These are phyloP conservation scores for Moniliella sp. DNA, from an alignment of 1,284 basidiomycete species.

Conservation along the genomic window DNA sequence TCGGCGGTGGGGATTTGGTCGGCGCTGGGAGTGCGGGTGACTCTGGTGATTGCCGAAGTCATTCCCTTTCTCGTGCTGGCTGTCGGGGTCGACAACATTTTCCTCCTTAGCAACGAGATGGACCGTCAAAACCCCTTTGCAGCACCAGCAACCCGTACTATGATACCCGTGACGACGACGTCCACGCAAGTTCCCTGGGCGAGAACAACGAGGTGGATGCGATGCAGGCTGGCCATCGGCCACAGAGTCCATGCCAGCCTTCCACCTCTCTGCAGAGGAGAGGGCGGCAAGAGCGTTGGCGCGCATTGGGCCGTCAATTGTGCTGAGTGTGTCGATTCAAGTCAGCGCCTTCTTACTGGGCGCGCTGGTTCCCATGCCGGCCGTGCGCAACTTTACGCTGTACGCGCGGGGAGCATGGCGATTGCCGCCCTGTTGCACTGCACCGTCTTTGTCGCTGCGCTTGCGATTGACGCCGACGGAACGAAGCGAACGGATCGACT, in stretches of 20 bases:
- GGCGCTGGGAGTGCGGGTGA: conserved; percentile 59
- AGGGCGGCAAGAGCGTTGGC: conserved; percentile 66
- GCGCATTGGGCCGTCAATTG: conserved; percentile 81
- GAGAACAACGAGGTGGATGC: too few relatives aligned
- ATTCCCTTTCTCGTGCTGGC: conserved; percentile 91
- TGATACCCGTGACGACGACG: too few relatives aligned
- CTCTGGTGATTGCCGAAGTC: conserved; percentile 61
- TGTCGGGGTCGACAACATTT: conserved; percentile 93
- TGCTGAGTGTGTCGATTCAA: conserved; percentile 77
- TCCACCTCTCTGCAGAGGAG: conserved; percentile 7
- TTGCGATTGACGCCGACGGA: conserved; percentile 37
- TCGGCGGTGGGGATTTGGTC: conserved; percentile 85
- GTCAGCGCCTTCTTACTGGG: conserved; percentile 75
- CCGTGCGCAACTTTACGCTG: conserved; percentile 85
- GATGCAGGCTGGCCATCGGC: conserved; percentile 40
- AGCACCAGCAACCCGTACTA: background rate
- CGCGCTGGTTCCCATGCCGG: conserved; percentile 92
- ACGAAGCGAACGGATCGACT: conserved; percentile 13
- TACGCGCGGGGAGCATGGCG: conserved; percentile 89
- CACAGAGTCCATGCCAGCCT: too few relatives aligned
- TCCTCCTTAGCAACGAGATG: conserved; percentile 84
- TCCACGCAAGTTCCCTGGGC: too few relatives aligned
- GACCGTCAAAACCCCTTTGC: conserved; percentile 46
- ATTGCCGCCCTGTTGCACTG: conserved; percentile 74
- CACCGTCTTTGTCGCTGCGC: conserved; percentile 73